Conservation (phyloP, 768 basidiomycete species). For the Collybiopsis confluens region DNA sequence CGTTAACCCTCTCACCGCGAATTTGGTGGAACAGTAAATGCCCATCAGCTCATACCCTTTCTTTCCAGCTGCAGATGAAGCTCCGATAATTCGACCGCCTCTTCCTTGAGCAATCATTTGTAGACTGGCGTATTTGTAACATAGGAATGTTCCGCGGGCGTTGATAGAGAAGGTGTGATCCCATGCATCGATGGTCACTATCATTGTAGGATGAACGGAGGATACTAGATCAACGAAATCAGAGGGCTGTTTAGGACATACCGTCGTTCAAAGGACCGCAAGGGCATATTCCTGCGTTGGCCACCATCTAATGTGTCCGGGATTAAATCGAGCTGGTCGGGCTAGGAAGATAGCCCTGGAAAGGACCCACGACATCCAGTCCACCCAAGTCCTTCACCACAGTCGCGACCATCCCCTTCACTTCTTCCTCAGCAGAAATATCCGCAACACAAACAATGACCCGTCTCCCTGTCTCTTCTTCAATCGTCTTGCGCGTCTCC, state of each 20-base stretch:
- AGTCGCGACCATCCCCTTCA: conserved; percentile 24
- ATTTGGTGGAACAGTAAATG: conserved; percentile 29
- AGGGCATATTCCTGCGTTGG: conserved; percentile 17
- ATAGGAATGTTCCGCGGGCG: conserved; percentile 16
- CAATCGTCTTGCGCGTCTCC: not conserved
- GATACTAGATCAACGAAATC: not conserved
- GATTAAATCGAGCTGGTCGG: not conserved
- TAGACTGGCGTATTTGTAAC: conserved; percentile 20
- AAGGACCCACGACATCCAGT: conserved; percentile 25
- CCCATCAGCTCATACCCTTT: conserved; percentile 15
- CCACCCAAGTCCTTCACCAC: conserved; percentile 21
- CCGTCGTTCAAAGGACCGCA: conserved; percentile 4
- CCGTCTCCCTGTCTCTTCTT: not conserved
- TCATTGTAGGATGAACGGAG: too few relatives aligned
- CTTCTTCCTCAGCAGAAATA: conserved; percentile 24
- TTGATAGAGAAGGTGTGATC: conserved; percentile 15
- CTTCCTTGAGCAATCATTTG: conserved; percentile 24
- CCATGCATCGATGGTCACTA: conserved; percentile 11
- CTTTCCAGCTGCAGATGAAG: conserved; percentile 23
- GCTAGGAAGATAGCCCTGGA: not conserved
- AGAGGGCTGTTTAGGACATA: not conserved
- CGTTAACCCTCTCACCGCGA: conserved; percentile 33
- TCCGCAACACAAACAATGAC: conserved; percentile 16
- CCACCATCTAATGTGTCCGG: conserved; percentile 11
- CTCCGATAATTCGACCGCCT: conserved; percentile 25